Percentiles rank a stretch among this genome's conserved stretches.
Conservation (phyloP, 2,329 filamentous ascomycete species). For the Paradendryphiella salina region DNA sequence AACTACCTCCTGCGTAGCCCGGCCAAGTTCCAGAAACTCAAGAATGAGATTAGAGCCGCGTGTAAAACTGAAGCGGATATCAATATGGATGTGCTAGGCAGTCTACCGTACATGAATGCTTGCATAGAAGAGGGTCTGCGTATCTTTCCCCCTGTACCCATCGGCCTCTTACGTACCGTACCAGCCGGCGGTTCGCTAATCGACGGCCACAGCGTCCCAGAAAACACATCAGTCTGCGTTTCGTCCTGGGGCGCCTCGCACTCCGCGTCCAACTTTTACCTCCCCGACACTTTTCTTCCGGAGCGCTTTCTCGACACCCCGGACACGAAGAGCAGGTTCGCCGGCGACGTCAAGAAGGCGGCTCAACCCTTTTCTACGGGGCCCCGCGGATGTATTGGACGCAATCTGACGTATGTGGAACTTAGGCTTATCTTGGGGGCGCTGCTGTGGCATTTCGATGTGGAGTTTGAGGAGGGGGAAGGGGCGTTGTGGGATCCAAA, state of each 20-base stretch:
- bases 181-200: slow-evolving; percentile 45
- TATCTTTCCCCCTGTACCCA: slow-evolving; percentile 52
- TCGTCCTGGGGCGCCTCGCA: slow-evolving; percentile 37
- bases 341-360: slow-evolving; percentile 34
- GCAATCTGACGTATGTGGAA: slow-evolving; percentile 44
- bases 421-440: slow-evolving; percentile 37
- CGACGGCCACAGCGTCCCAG: slow-evolving; percentile 46
- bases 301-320: slow-evolving; percentile 42
- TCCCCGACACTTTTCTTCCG: slow-evolving; percentile 41
- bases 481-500: slow-evolving; percentile 33
- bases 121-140: slow-evolving; percentile 54
- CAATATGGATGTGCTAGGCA: slow-evolving; percentile 35
- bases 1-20: slow-evolving; percentile 39
- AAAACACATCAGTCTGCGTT: slow-evolving; percentile 33
- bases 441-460: slow-evolving; percentile 44
- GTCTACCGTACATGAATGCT: slow-evolving; percentile 50
- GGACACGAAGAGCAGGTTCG: slow-evolving; percentile 20
- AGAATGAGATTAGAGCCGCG: slow-evolving; percentile 33
- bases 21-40: slow-evolving; percentile 26
- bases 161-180: slow-evolving; percentile 45
- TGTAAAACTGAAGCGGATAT: slow-evolving; percentile 38
- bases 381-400: slow-evolving; percentile 40
- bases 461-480: slow-evolving; percentile 36
- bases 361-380: slow-evolving; percentile 40
- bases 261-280: slow-evolving; percentile 37